phyloP scores from a whole-genome alignment of 495 filamentous ascomycete species.

The Bathelium albidoporum region DNA sequence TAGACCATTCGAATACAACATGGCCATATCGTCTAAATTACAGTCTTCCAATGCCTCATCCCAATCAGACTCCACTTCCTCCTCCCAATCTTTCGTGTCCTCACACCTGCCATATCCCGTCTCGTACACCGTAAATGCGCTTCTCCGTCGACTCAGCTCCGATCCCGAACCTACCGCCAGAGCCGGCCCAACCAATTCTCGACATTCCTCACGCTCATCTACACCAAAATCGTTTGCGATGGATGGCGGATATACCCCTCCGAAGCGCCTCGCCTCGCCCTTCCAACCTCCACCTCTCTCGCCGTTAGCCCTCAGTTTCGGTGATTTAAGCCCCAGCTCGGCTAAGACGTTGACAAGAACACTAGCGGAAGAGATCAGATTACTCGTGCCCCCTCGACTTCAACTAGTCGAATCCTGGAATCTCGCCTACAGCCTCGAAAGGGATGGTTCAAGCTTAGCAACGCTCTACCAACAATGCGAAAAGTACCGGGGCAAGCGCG shows the following conservation, averaged over 20 bases:
- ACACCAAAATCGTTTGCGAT: not conserved
- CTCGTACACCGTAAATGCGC: slow-evolving; percentile 26
- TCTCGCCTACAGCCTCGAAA: slow-evolving; percentile 81
- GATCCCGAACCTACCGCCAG: slow-evolving; percentile 20
- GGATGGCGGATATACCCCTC: slow-evolving; percentile 28
- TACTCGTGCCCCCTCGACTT: slow-evolving; percentile 74
- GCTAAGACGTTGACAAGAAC: slow-evolving; percentile 50
- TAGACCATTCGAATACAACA: not conserved
- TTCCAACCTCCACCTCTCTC: slow-evolving; percentile 39
- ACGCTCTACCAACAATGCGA: slow-evolving; percentile 77
- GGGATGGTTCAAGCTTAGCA: slow-evolving; percentile 75
- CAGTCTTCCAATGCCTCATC: slow-evolving; percentile 12
- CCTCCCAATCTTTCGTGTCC: slow-evolving; percentile 13
- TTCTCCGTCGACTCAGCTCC: slow-evolving; percentile 29
- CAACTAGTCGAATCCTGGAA: slow-evolving; percentile 82
- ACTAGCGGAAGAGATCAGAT: slow-evolving; percentile 87
- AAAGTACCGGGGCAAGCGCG: slow-evolving; percentile 53
- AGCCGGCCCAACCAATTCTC: slow-evolving; percentile 16
- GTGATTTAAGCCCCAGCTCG: slow-evolving; percentile 20
- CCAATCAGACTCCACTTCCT: slow-evolving; percentile 10
- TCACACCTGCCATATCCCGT: slow-evolving; percentile 33
- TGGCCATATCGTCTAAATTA: slow-evolving; percentile 18
- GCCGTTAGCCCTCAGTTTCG: slow-evolving; percentile 29
- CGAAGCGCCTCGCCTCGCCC: slow-evolving; percentile 28
- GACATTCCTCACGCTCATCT: not conserved